Evolutionary conservation across 371 early-diverging fungal species (phyloP), one percentile per base, ranked within the genome.

Genomic region (Apophysomyces trapeziformis): DNA sequence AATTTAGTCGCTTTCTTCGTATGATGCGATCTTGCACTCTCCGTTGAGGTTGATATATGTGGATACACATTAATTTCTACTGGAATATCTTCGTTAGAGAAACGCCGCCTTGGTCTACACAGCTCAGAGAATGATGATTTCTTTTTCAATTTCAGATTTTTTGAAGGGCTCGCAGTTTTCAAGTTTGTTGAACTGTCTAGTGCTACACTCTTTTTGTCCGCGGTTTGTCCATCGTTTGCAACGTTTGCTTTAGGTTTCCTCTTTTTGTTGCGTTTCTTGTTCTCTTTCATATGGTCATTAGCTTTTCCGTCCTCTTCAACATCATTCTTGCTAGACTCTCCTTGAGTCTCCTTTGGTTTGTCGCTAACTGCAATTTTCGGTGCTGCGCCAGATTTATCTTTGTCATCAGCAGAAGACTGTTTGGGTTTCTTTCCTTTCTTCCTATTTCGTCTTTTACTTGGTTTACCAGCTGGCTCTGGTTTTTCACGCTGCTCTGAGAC

Each of bases 231-330:
- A 21, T 21, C 21, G 21, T 21, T 21, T 21, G 16, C 54, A 11
- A 50, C 16, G 21, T 16, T 50, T 50, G 54, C 21, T 50, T 50
- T 50, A 50, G 54, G 8, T 50, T 50, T 3, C 11, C 21, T 50
- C 21, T 50, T 50, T 11, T 21, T n/a, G 11, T 50, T 50, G 16
- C 54, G 54, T 50, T 50, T 50, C 54, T 50, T 50, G 4, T 50
- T 50, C 21, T 50, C 54, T 21, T 50, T 50, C 1, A 26, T 26
- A 50, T 7, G 54, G 11, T 4, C 8, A 5, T 13, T 16, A 21
- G 16, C 54, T 21, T 50, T 50, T 2, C 8, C 41, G 41, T 41
- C 13, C 11, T 1, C 41, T 41, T 41, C 41, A 41, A 11, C 13
- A 11, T 41, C 5, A 41, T 41, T 13, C 41, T 41, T 41, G 11